These are phyloP conservation scores for Candida sanyiensis DNA, from an alignment of 805 yeast genomes.

Conservation along the genomic window DNA sequence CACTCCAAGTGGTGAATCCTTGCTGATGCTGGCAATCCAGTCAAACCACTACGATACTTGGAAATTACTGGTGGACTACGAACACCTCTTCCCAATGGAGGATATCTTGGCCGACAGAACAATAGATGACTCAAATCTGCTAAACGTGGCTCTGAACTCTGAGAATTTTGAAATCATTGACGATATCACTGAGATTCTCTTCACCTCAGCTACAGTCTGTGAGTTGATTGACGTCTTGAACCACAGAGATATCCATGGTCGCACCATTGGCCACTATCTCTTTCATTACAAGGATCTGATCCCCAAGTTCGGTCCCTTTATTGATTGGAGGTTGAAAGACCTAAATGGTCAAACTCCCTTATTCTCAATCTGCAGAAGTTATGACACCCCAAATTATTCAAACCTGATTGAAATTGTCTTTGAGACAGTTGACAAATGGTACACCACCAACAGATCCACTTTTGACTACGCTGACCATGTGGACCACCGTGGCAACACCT, in stretches of 20 bases:
- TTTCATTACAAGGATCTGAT: conserved; percentile 52
- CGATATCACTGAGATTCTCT: conserved; percentile 42
- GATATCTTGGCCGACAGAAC: conserved; percentile 62
- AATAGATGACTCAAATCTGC: conserved; percentile 46
- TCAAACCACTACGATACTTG: conserved; percentile 42
- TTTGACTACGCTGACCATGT: conserved; percentile 56
- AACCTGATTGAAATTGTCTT: conserved; percentile 43
- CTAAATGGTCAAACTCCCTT: conserved; percentile 70
- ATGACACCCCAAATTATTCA: conserved; percentile 66
- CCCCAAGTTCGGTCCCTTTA: conserved; percentile 44
- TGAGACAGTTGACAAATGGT: conserved; percentile 39
- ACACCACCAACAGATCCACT: conserved; percentile 22
- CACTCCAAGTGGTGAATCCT: conserved; percentile 62
- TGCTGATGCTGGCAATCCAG: conserved; percentile 56
- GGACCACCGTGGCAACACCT: conserved; percentile 68
- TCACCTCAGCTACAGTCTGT: conserved; percentile 33
- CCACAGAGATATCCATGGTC: conserved; percentile 41
- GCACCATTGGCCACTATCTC: conserved; percentile 72
- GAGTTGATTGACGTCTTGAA: conserved; percentile 49
- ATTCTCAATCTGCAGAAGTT: conserved; percentile 67
- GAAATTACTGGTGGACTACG: conserved; percentile 40
- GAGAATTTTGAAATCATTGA: conserved; percentile 43
- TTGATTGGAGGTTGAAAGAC: conserved; percentile 71
- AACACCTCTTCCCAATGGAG: conserved; percentile 51
- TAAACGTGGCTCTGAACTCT: conserved; percentile 55